Percentiles rank a stretch among this genome's conserved stretches.
phyloP scores from a whole-genome alignment of 176 grass and related monocot species.

The Hordeum marinum region DNA sequence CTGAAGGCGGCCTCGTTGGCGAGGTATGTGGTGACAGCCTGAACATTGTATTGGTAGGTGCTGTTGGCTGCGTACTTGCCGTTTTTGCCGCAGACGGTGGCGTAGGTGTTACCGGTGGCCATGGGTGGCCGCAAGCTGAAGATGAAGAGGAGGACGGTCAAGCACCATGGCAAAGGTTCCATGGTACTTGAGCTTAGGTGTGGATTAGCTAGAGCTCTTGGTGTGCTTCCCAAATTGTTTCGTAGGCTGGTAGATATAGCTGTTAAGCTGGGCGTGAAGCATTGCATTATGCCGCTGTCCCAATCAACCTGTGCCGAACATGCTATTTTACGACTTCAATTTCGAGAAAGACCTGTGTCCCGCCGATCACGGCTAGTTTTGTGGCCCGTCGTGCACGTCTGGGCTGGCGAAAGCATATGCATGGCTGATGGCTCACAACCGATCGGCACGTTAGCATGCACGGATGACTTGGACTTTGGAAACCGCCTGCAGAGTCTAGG shows the following conservation, averaged over 20 bases:
- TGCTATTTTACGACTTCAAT: neutral
- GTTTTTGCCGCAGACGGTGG: neutral
- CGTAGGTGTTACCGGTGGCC: neutral
- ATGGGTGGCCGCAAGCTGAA: neutral
- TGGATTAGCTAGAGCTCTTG: neutral
- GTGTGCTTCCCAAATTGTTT: neutral
- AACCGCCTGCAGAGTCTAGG: neutral
- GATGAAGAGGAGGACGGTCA: neutral
- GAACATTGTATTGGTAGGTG: constrained; percentile 24
- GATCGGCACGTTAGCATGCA: neutral
- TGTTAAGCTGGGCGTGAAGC: neutral
- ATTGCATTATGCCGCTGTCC: neutral
- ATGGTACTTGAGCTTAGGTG: neutral
- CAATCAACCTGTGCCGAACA: neutral
- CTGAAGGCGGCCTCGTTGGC: neutral
- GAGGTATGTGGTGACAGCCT: neutral
- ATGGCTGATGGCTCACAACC: neutral
- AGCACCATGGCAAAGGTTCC: neutral
- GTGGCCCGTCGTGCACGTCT: neutral
- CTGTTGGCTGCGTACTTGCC: neutral
- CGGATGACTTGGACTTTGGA: neutral
- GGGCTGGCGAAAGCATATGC: neutral
- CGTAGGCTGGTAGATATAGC: neutral
- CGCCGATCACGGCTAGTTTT: neutral
- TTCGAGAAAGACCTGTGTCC: neutral